These are phyloP conservation scores for Ceratocystis variospora DNA, from an alignment of 2,329 filamentous ascomycete species.

Conservation along the genomic window DNA sequence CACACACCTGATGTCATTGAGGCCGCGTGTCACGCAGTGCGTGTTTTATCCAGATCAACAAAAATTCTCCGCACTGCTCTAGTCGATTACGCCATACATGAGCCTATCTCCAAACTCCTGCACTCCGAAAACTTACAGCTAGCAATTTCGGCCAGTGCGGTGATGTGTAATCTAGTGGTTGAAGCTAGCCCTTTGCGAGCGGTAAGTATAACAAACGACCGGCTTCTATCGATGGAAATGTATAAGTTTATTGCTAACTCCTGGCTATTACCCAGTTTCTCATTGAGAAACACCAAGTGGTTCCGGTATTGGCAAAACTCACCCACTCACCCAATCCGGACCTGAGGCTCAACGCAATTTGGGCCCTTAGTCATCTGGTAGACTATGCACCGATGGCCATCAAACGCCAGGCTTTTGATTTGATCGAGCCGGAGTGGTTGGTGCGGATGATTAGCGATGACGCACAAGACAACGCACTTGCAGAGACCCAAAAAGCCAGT, in stretches of 20 bases:
- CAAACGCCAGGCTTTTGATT: conserved; percentile 61
- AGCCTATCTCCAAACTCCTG: conserved; percentile 63
- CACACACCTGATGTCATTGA: conserved; percentile 69
- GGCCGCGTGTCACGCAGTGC: conserved; percentile 69
- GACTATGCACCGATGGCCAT: conserved; percentile 50
- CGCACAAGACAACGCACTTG: conserved; percentile 32
- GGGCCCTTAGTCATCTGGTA: conserved; percentile 86
- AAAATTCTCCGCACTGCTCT: conserved; percentile 72
- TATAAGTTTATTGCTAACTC: neutral
- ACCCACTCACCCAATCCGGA: conserved; percentile 69
- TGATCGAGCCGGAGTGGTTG: conserved; percentile 67
- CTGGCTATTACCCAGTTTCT: conserved; percentile 43
- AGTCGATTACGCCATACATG: conserved; percentile 70
- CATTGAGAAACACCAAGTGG: conserved; percentile 51
- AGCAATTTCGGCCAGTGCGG: conserved; percentile 71
- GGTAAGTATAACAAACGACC: conserved; percentile 37
- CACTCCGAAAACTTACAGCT: conserved; percentile 63
- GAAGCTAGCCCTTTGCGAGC: conserved; percentile 87
- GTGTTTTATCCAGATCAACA: conserved; percentile 73
- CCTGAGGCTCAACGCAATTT: conserved; percentile 71
- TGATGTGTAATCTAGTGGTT: conserved; percentile 70
- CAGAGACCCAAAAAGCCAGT: conserved; percentile 21
- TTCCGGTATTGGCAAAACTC: conserved; percentile 68
- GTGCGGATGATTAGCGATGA: conserved; percentile 56
- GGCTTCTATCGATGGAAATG: neutral